Base-by-base conservation (phyloP, 306 rosid genomes). In the Spatholobus suberectus region DNA sequence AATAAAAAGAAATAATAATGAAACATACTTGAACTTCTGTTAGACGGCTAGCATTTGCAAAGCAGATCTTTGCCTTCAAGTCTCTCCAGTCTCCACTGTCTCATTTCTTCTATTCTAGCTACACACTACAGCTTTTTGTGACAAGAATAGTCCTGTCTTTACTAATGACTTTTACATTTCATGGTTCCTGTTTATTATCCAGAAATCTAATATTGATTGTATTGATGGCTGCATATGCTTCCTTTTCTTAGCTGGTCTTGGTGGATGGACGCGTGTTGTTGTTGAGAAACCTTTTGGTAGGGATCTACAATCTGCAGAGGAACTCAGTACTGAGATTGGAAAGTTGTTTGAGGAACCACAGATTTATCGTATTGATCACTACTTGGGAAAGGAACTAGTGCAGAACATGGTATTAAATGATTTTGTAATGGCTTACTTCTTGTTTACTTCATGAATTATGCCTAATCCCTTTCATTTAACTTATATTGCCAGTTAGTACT, bases 271-370 rank as follows among this genome's bases (percentile, higher is more conserved):
- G 5, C 94, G 98, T 52, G 68, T 94, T 84, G 95, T 94, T 86
- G 98, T 94, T 70, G 98, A 94, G 89, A 94, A 94, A 84, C 98
- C 98, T 74, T 94, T 94, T 87, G 98, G 98, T 41, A 94, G 37
- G 87, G 97, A 94, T 82, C 88, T 94, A 73, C 87, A 62, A 37
- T 89, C 95, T 86, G 92, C 98, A 32, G 98, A 94, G 83, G 84
- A 85, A 76, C 91, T 94, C 69, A 94, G 97, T 78, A 57, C 84
- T 65, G 94, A 94, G 79, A 92, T 92, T 29, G 98, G 97, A 73
- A 88, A 88, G 82, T 84, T 94, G 85, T 94, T 94, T 61, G 91
- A 90, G 3, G 98, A 94, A 76, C 85, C 90, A 12, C 97, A 94
- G 78, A 87, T 94, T 86, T 94, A 88, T 82, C 95, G 97, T 44